Evolutionary conservation across 345 rosid species (phyloP).

Genomic region (Sisymbrium irio): DNA sequence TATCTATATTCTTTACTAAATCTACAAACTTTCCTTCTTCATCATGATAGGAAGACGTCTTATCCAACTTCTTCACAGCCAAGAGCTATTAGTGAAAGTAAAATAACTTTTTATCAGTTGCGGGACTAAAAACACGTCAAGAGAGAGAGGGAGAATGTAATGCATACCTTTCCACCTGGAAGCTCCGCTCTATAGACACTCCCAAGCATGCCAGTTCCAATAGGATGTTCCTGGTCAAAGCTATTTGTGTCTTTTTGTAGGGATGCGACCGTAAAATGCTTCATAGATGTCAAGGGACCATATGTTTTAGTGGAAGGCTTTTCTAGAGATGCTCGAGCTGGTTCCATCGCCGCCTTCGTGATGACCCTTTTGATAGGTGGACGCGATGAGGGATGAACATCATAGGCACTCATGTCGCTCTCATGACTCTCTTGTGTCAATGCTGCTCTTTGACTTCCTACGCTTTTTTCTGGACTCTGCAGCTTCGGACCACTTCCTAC

Average conservation of each 20-base stretch:
- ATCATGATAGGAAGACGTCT: background rate
- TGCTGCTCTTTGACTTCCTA: background rate
- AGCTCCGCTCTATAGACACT: background rate
- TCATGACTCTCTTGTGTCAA: background rate
- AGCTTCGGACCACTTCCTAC: background rate
- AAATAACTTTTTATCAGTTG: too few relatives aligned
- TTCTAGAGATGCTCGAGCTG: background rate
- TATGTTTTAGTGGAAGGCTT: background rate
- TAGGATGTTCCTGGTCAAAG: background rate
- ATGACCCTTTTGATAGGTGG: background rate
- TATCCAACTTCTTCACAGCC: background rate
- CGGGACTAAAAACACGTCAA: background rate
- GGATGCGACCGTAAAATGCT: background rate
- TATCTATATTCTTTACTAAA: background rate
- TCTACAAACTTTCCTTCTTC: background rate
- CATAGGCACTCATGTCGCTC: background rate
- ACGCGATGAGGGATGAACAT: background rate
- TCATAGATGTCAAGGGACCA: background rate
- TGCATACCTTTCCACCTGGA: background rate
- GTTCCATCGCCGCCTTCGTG: background rate
- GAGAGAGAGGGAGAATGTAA: background rate
- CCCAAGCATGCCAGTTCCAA: background rate
- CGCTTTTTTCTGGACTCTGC: background rate
- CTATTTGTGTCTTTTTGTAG: background rate
- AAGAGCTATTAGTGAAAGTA: background rate